Percentiles rank a stretch among this genome's conserved stretches.
phyloP scores from a whole-genome alignment of 805 yeast species.

The Hanseniaspora mollemarum region DNA sequence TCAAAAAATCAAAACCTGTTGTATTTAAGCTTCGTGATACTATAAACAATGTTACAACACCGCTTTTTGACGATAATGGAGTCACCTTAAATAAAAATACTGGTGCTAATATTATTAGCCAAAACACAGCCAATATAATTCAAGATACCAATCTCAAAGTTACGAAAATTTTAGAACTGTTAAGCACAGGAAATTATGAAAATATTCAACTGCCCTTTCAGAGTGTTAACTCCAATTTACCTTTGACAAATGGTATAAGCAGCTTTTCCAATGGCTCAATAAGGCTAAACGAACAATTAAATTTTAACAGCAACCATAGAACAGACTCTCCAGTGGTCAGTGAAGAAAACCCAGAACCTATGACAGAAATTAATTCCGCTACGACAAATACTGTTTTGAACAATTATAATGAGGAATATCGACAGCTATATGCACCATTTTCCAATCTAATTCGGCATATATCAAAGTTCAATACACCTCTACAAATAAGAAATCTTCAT shows the following conservation, averaged over 20 bases:
- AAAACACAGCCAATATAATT: not conserved
- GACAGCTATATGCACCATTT: constrained; percentile 14
- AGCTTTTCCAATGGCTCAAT: not conserved
- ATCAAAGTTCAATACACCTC: constrained; percentile 10
- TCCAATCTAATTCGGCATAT: constrained; percentile 9
- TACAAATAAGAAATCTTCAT: constrained; percentile 16
- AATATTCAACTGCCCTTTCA: not conserved
- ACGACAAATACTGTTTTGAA: not conserved
- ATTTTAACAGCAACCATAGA: not conserved
- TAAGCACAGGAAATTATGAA: not conserved
- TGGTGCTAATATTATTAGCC: not conserved
- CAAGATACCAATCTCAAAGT: constrained; percentile 14
- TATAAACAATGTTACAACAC: not conserved
- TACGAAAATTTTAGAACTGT: constrained; percentile 8
- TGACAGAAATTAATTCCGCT: not conserved
- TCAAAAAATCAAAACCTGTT: not conserved
- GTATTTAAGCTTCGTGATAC: constrained; percentile 8
- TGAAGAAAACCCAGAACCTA: not conserved
- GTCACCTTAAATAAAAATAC: not conserved
- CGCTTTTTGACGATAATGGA: not conserved
- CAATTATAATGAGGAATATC: constrained; percentile 3
- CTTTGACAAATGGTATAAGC: not conserved
- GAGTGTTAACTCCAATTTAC: not conserved
- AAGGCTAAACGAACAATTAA: not conserved
- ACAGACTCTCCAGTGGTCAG: not conserved